Conservation (phyloP, 495 filamentous ascomycete species). For the Penicillium samsonianum region DNA sequence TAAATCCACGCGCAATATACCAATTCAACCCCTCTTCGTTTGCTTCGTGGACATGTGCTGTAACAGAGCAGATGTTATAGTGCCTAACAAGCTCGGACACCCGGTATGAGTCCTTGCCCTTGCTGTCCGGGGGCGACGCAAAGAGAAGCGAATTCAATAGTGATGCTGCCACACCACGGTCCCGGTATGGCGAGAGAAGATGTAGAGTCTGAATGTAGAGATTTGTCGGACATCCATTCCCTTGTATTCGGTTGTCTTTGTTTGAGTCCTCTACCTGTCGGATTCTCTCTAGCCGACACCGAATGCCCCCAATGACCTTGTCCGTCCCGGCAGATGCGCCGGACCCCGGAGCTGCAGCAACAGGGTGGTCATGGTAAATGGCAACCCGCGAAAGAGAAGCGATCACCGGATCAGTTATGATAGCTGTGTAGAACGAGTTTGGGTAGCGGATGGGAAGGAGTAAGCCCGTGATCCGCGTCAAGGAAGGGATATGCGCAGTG, state of each 20-base stretch:
- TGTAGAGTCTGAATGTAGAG: slow-evolving; percentile 89
- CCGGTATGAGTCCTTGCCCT: slow-evolving; percentile 16
- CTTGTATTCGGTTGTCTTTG: neutral
- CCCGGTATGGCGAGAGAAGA: slow-evolving; percentile 79
- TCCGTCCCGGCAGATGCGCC: slow-evolving; percentile 36
- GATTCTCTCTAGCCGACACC: slow-evolving; percentile 71
- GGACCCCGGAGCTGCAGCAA: slow-evolving; percentile 38
- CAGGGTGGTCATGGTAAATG: slow-evolving; percentile 59
- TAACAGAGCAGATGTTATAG: slow-evolving; percentile 57
- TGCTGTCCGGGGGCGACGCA: slow-evolving; percentile 36
- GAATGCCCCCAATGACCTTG: slow-evolving; percentile 78
- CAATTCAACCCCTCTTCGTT: slow-evolving; percentile 84
- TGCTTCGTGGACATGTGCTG: slow-evolving; percentile 92
- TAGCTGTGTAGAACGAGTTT: slow-evolving; percentile 79
- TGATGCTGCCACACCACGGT: slow-evolving; percentile 73
- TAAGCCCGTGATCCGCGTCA: slow-evolving; percentile 79
- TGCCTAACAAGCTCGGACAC: slow-evolving; percentile 53
- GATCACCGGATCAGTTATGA: slow-evolving; percentile 64
- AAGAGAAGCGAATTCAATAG: slow-evolving; percentile 62
- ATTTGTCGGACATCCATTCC: slow-evolving; percentile 33
- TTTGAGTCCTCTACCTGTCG: neutral
- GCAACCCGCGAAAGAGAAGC: slow-evolving; percentile 77
- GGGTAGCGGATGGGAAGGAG: slow-evolving; percentile 88
- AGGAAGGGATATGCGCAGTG: slow-evolving; percentile 65
- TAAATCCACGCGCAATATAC: slow-evolving; percentile 84